These are phyloP conservation scores for Flaveria linearis DNA, from an alignment of 129 eudicot species.

Conservation along the genomic window DNA sequence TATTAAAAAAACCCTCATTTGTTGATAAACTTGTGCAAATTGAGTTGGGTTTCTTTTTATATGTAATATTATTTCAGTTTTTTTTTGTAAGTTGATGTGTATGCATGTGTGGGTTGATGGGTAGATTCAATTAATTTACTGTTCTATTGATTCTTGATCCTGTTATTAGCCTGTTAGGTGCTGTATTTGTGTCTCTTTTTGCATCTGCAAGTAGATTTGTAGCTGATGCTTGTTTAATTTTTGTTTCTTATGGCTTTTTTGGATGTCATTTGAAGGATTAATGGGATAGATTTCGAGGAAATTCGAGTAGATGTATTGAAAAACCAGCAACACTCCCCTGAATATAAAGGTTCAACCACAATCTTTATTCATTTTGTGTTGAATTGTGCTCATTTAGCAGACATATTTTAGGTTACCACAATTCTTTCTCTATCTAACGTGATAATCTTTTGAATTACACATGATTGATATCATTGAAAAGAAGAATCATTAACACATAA, in stretches of 20 bases:
- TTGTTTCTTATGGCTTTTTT: too few relatives aligned
- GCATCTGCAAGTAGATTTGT: too few relatives aligned
- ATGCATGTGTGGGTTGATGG: slow-evolving; percentile 4
- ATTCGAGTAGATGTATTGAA: too few relatives aligned
- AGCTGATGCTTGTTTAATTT: too few relatives aligned
- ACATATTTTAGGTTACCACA: too few relatives aligned
- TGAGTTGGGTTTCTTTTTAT: slow-evolving; percentile 6
- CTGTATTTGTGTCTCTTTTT: background rate
- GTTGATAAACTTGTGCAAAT: background rate
- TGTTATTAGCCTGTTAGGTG: background rate
- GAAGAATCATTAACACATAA: background rate
- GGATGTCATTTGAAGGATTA: too few relatives aligned
- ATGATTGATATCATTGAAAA: background rate
- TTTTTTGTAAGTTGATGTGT: slow-evolving; percentile 1
- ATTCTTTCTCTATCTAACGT: too few relatives aligned
- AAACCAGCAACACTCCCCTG: too few relatives aligned
- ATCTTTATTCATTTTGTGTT: too few relatives aligned
- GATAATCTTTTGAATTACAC: background rate
- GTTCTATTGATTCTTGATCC: slow-evolving; percentile 10
- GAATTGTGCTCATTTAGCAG: too few relatives aligned
- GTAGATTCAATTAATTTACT: background rate
- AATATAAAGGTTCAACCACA: too few relatives aligned
- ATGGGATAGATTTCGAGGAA: too few relatives aligned
- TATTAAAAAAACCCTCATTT: background rate
- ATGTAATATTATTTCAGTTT: background rate